Evolutionary conservation across 495 filamentous ascomycete species (phyloP), one percentile per base, ranked within the genome.

Genomic region (Hamigera avellanea): DNA sequence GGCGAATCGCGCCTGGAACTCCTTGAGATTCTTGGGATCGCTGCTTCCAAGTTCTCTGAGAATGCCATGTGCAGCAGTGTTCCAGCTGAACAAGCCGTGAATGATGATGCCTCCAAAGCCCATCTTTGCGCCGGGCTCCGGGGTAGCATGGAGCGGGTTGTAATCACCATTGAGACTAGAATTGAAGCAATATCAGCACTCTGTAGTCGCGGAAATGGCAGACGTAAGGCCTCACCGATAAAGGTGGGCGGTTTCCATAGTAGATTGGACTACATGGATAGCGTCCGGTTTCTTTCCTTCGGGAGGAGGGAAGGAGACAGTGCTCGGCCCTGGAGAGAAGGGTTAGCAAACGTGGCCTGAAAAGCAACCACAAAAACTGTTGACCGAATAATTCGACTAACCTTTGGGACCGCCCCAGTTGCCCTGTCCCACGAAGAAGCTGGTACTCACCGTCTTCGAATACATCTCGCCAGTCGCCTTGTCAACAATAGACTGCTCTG

Each of bases 401-500:
- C 83, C 83, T 64, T 91, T 89, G n/a, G 87, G 86, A 1, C 86
- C 87, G 38, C 85, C 85, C 86, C 86, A 93, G 36, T 72, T 72
- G 28, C 87, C 87, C 60, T 93, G 85, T 6, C 73, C 84, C 25
- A 93, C 80, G 46, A 75, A 84, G 59, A 93, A 93, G 13, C 71
- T 76, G 41, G 73, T 81, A 31, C 74, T 72, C 26, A 80, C 61
- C 25, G 73, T 73, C 46, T 74, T 74, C 21, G 71, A 64, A 60
- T 87, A 95, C 15, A 81, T 69, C 49, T 87, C 83, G 27, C 78
- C 82, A 8, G 57, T 73, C 31, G 54, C 55, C 29, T 64, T 76
- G 40, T 93, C 83, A 0, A 88, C 81, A 19, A 93, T 73, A 13
- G 78, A 65, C 26, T 78, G 67, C 64, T 93, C 81, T 9, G 78